Evolutionary conservation across 2,329 filamentous ascomycete genomes (phyloP).

Genomic region (Corniculantispora saksenae): DNA sequence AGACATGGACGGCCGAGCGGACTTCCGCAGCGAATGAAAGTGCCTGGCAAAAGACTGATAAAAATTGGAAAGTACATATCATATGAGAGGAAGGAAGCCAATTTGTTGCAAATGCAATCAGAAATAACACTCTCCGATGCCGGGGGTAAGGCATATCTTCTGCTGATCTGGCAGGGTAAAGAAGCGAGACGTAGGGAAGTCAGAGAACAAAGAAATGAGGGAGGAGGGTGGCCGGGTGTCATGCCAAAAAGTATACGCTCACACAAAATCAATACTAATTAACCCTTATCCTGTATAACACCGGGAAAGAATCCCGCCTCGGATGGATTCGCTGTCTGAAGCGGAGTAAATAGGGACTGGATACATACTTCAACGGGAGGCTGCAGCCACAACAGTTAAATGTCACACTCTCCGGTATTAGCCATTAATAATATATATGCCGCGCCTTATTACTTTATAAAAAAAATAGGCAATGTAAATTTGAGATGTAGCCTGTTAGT

Average conservation of each 20-base stretch:
- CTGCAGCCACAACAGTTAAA: too few species aligned
- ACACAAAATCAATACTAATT: too few species aligned
- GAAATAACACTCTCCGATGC: neutral
- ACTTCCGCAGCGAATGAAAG: neutral
- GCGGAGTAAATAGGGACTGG: too few species aligned
- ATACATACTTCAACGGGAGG: too few species aligned
- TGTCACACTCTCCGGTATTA: too few species aligned
- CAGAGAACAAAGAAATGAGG: neutral
- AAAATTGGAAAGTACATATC: neutral
- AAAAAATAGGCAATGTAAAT: too few species aligned
- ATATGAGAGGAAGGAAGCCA: neutral
- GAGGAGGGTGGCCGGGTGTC: neutral
- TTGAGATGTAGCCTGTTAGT: too few species aligned
- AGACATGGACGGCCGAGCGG: neutral
- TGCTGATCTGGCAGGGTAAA: neutral
- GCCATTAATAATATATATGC: too few species aligned
- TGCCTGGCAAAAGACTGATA: neutral
- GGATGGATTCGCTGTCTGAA: neutral
- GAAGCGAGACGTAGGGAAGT: neutral
- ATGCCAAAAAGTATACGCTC: too few species aligned
- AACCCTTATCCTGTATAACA: too few species aligned
- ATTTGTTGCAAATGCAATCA: neutral
- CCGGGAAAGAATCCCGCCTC: neutral
- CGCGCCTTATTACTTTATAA: too few species aligned
- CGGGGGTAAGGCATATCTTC: neutral